A percentile compares a stretch with the other conserved stretches of the same genome.
Evolutionary conservation across 805 yeast genomes (phyloP).

Genomic region (Barnettozyma botsteinii): DNA sequence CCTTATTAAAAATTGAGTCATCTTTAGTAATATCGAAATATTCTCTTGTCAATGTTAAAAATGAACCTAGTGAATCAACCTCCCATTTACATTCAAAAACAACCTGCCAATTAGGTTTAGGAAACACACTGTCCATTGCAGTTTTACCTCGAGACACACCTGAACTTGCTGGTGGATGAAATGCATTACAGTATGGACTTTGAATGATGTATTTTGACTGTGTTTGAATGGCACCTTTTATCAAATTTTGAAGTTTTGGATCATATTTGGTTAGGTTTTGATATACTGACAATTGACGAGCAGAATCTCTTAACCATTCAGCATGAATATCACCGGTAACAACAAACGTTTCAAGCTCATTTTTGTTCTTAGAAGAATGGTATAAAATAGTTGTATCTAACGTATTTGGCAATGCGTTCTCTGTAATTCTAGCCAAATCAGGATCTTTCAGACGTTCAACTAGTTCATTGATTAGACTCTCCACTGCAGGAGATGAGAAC

Average conservation of each 20-base stretch:
- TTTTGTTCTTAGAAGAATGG: slow-evolving; percentile 35
- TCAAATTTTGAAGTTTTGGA: slow-evolving; percentile 39
- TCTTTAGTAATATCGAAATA: slow-evolving; percentile 55
- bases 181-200: slow-evolving; percentile 86
- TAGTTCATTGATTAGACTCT: slow-evolving; percentile 49
- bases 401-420: slow-evolving; percentile 83
- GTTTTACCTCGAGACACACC: slow-evolving; percentile 42
- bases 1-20: slow-evolving; percentile 33
- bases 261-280: slow-evolving; percentile 56
- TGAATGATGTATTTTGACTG: slow-evolving; percentile 59
- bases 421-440: slow-evolving; percentile 70
- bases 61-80: slow-evolving; percentile 79
- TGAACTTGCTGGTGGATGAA: slow-evolving; percentile 66
- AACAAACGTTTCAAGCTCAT: slow-evolving; percentile 50
- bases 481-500: slow-evolving; percentile 58
- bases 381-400: slow-evolving; percentile 81
- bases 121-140: slow-evolving; percentile 58
- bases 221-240: slow-evolving; percentile 74
- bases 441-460: slow-evolving; percentile 44
- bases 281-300: slow-evolving; percentile 75
- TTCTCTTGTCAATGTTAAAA: slow-evolving; percentile 67
- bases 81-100: slow-evolving; percentile 92
- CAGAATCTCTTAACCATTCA: slow-evolving; percentile 87
- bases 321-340: slow-evolving; percentile 94
- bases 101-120: slow-evolving; percentile 60